Evolutionary conservation across 352 stramenopile genomes (phyloP).

Genomic region (Phytopythium montanum): DNA sequence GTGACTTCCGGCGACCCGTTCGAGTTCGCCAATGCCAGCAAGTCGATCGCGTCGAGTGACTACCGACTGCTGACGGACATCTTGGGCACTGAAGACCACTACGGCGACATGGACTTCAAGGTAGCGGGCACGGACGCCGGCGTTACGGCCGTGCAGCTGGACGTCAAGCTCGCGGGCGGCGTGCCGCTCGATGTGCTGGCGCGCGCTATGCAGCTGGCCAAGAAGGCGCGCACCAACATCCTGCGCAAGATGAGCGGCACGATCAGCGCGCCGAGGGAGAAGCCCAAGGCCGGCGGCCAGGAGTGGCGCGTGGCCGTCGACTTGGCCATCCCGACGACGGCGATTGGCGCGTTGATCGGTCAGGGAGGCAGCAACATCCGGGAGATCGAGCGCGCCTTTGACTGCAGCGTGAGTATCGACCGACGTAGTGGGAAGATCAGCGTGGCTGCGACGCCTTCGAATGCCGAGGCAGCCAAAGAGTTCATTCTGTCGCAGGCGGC

Average conservation of each 20-base stretch:
- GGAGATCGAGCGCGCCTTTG: constrained; percentile 60
- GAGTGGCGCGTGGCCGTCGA: constrained; percentile 49
- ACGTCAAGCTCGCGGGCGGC: constrained; percentile 93
- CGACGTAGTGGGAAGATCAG: constrained; percentile 83
- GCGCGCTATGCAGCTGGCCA: constrained; percentile 84
- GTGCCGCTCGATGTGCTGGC: constrained; percentile 83
- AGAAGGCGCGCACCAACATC: constrained; percentile 73
- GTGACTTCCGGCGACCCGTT: constrained; percentile 71
- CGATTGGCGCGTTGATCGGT: constrained; percentile 71
- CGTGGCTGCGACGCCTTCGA: constrained; percentile 79
- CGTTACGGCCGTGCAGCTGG: constrained; percentile 96
- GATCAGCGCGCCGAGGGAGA: constrained; percentile 49
- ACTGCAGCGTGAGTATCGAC: constrained; percentile 72
- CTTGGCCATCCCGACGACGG: constrained; percentile 48
- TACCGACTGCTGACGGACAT: constrained; percentile 97
- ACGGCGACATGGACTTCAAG: constrained; percentile 99
- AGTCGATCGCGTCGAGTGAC: constrained; percentile 51
- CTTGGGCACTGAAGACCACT: constrained; percentile 95
- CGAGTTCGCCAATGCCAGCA: constrained; percentile 30
- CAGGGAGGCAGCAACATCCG: constrained; percentile 72
- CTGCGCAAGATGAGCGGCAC: constrained; percentile 82
- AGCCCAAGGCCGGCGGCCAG: constrained; percentile 48
- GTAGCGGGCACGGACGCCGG: constrained; percentile 86
- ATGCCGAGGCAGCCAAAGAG: constrained; percentile 73
- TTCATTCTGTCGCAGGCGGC: constrained; percentile 52